phyloP scores from a whole-genome alignment of 768 basidiomycete species.

The Leccinum pellstonianum region DNA sequence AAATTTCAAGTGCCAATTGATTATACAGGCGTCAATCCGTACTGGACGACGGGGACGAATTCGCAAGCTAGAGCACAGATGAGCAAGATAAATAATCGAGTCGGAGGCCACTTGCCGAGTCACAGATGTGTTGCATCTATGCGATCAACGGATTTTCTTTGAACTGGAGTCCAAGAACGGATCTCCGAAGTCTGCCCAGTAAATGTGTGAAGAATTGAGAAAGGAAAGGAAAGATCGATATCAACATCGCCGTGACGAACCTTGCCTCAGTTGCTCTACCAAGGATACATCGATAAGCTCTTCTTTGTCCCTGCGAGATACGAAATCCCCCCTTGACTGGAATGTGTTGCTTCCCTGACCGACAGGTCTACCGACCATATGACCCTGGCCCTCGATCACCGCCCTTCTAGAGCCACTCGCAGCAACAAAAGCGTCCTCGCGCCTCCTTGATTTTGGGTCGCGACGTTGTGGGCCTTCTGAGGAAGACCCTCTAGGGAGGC shows the following conservation, averaged over 20 bases:
- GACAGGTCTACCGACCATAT: conserved; percentile 3
- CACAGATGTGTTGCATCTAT: neutral
- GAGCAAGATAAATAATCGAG: neutral
- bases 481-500: conserved; percentile 48
- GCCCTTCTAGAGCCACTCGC: conserved; percentile 23
- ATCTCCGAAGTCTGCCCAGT: conserved; percentile 50
- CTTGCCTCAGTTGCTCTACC: conserved; percentile 56
- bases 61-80: conserved; percentile 2
- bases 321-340: conserved; percentile 36
- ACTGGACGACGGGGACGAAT: neutral
- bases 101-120: neutral
- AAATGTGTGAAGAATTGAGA: neutral
- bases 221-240: conserved; percentile 6
- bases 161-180: conserved; percentile 45
- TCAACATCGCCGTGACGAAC: conserved; percentile 27
- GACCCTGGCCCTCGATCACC: conserved; percentile 25
- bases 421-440: conserved; percentile 39
- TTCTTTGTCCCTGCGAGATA: conserved; percentile 52
- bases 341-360: conserved; percentile 20
- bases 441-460: conserved; percentile 50
- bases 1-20: conserved; percentile 1
- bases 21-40: neutral
- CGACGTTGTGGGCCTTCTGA: conserved; percentile 44
- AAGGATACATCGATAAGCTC: conserved; percentile 50
- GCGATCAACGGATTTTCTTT: conserved; percentile 27